phyloP scores from a whole-genome alignment of 495 filamentous ascomycete genomes.

The Neurospora cerealis region DNA sequence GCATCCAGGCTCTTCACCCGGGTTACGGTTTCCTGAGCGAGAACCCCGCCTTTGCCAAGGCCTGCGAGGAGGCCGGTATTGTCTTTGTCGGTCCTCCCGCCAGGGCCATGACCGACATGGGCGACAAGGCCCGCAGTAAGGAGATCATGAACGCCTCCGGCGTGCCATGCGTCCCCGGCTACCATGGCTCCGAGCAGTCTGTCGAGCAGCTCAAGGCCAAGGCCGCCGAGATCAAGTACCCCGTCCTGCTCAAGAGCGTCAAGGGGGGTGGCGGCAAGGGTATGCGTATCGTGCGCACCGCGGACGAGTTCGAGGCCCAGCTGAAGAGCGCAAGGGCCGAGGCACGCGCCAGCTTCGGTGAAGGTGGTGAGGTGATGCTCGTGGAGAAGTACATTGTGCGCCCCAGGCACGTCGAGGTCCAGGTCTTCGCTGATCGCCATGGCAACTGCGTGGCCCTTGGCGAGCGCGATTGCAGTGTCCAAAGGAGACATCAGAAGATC shows the following conservation, averaged over 20 bases:
- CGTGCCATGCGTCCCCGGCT: constrained; percentile 93
- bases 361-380: constrained; percentile 75
- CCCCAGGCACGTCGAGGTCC: constrained; percentile 93
- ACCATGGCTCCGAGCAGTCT: constrained; percentile 82
- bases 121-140: constrained; percentile 83
- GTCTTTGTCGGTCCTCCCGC: constrained; percentile 92
- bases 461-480: constrained; percentile 80
- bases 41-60: constrained; percentile 81
- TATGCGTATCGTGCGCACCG: constrained; percentile 83
- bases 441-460: constrained; percentile 78
- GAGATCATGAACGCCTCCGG: constrained; percentile 91
- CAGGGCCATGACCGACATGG: constrained; percentile 93
- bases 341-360: constrained; percentile 83
- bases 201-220: constrained; percentile 57
- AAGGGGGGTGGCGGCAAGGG: constrained; percentile 96
- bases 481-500: constrained; percentile 91
- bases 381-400: constrained; percentile 95
- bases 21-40: constrained; percentile 97
- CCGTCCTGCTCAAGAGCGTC: constrained; percentile 93
- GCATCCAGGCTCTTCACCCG: constrained; percentile 85
- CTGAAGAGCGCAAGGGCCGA: constrained; percentile 83
- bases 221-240: constrained; percentile 77
- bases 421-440: constrained; percentile 88
- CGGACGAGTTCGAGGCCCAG: constrained; percentile 71
- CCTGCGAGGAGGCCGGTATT: constrained; percentile 83